phyloP scores from a whole-genome alignment of 1,284 basidiomycete genomes.

The Xerocomus nothofagi region DNA sequence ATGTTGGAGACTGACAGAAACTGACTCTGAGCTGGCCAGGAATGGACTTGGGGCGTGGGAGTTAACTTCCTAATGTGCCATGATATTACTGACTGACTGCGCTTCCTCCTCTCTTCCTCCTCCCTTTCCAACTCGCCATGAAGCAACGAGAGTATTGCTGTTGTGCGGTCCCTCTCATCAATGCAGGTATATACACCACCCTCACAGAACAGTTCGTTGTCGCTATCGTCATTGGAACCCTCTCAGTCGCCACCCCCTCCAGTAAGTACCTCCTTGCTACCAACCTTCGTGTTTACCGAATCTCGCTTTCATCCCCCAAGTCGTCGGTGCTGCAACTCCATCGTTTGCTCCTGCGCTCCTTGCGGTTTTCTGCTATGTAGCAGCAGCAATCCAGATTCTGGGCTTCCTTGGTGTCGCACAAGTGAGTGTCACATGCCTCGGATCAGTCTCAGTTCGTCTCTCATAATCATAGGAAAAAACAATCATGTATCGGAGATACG shows the following conservation, averaged over 20 bases:
- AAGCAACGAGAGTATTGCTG: conserved; percentile 77
- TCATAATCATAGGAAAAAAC: conserved; percentile 65
- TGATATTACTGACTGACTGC: neutral
- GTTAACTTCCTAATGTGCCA: conserved; percentile 7
- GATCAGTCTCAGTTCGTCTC: neutral
- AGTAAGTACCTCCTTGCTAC: conserved; percentile 47
- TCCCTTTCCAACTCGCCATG: conserved; percentile 34
- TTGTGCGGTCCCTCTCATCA: conserved; percentile 83
- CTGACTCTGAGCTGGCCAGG: neutral
- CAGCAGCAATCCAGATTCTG: conserved; percentile 69
- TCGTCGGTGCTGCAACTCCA: conserved; percentile 82
- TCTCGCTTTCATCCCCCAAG: conserved; percentile 40
- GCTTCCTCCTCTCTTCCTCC: neutral
- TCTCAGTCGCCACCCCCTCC: conserved; percentile 76
- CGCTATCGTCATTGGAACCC: conserved; percentile 69
- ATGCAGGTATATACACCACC: conserved; percentile 83
- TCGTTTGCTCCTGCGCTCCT: conserved; percentile 74
- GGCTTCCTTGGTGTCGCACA: conserved; percentile 81
- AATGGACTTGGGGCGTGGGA: conserved; percentile 25
- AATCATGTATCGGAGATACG: conserved; percentile 73
- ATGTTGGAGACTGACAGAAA: conserved; percentile 35
- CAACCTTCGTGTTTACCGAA: neutral
- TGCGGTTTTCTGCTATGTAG: conserved; percentile 72
- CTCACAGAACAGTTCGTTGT: conserved; percentile 74
- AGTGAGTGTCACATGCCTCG: conserved; percentile 43